Conservation (phyloP, 345 rosid species). For the Salix exigua region DNA sequence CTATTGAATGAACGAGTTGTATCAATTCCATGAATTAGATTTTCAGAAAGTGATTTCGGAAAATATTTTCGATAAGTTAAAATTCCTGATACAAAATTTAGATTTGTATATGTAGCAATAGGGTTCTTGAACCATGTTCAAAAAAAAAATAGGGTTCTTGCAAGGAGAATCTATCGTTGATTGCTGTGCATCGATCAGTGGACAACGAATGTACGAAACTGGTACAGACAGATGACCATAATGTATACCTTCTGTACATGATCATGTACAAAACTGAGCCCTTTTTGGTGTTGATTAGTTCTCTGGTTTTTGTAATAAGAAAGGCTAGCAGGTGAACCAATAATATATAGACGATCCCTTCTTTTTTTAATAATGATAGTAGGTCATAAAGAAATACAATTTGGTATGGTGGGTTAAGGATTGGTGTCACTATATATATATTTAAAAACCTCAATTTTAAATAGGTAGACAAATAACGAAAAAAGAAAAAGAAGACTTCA, state of each 20-base stretch:
- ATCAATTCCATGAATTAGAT: too few species aligned
- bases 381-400: background rate
- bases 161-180: background rate
- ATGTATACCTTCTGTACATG: background rate
- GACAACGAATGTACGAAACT: background rate
- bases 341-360: background rate
- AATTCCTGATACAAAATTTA: background rate
- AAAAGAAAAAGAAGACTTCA: too few species aligned
- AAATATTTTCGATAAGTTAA: too few species aligned
- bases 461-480: background rate
- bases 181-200: background rate
- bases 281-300: background rate
- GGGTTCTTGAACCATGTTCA: background rate
- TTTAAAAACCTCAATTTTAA: background rate
- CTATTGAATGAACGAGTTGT: too few species aligned
- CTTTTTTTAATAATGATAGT: background rate
- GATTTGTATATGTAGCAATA: background rate
- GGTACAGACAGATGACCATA: background rate
- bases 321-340: background rate
- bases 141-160: background rate
- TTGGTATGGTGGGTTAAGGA: background rate
- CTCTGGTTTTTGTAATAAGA: background rate
- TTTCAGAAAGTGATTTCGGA: too few species aligned
- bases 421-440: background rate
- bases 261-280: background rate